A percentile compares a stretch with the other conserved stretches of the same genome.
Evolutionary conservation across 2,329 filamentous ascomycete species (phyloP).

Genomic region (Drechslera avenae): DNA sequence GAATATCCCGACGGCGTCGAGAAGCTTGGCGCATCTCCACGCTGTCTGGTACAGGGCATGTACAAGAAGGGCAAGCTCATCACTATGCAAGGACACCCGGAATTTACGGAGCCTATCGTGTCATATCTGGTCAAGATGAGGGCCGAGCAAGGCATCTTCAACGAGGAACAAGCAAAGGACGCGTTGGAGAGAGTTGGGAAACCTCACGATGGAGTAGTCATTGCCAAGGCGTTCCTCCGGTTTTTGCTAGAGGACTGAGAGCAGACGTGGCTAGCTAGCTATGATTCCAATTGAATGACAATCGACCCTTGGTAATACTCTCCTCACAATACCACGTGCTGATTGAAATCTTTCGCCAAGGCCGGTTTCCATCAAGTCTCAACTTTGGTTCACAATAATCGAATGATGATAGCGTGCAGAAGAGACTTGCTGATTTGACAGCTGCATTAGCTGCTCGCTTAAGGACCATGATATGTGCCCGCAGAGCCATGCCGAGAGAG

Average conservation of each 20-base stretch:
- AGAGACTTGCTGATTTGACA: no score
- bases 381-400: no score
- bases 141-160: slow-evolving; percentile 70
- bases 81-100: slow-evolving; percentile 84
- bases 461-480: not conserved
- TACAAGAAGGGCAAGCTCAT: slow-evolving; percentile 70
- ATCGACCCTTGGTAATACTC: no score
- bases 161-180: slow-evolving; percentile 70
- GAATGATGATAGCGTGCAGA: no score
- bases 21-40: slow-evolving; percentile 66
- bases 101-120: slow-evolving; percentile 76
- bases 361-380: no score
- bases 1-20: slow-evolving; percentile 66
- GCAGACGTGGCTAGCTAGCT: no score
- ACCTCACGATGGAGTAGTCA: slow-evolving; percentile 78
- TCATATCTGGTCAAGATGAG: slow-evolving; percentile 69
- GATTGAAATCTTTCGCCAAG: no score
- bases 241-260: slow-evolving; percentile 68
- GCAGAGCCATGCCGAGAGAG: not conserved
- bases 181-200: slow-evolving; percentile 68
- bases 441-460: no score
- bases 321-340: no score
- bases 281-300: no score
- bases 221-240: slow-evolving; percentile 74
- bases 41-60: slow-evolving; percentile 80